phyloP scores from a whole-genome alignment of 176 grass and related monocot species.

The Typha latifolia region DNA sequence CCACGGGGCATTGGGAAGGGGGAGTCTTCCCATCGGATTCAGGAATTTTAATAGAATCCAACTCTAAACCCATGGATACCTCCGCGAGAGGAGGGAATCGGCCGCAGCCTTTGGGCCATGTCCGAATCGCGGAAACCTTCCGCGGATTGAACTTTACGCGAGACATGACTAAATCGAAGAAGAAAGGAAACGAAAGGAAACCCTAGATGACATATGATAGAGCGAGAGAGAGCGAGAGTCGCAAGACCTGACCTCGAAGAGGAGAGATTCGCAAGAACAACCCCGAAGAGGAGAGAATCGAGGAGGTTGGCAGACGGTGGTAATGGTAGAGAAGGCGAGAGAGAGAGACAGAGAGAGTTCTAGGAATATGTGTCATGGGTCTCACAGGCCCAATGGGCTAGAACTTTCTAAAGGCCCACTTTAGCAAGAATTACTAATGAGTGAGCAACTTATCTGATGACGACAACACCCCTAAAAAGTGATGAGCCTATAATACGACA shows the following conservation, averaged over 20 bases:
- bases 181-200: not conserved
- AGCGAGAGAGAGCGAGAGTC: not conserved
- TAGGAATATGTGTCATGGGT: not conserved
- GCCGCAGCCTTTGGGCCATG: conserved; percentile 4
- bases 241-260: no score
- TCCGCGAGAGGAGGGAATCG: not conserved
- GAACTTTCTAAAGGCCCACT: not conserved
- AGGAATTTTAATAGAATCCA: not conserved
- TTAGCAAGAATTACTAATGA: no score
- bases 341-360: not conserved
- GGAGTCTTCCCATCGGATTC: not conserved
- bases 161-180: not conserved
- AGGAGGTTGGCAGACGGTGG: no score
- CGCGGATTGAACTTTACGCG: not conserved
- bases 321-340: no score
- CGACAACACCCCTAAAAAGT: no score
- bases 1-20: not conserved
- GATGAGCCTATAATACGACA: no score
- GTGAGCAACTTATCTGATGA: no score
- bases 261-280: not conserved
- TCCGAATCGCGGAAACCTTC: not conserved
- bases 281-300: no score
- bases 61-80: not conserved
- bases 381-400: not conserved
- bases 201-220: not conserved